phyloP scores from a whole-genome alignment of 2,329 filamentous ascomycete genomes.

The Onygena corvina region DNA sequence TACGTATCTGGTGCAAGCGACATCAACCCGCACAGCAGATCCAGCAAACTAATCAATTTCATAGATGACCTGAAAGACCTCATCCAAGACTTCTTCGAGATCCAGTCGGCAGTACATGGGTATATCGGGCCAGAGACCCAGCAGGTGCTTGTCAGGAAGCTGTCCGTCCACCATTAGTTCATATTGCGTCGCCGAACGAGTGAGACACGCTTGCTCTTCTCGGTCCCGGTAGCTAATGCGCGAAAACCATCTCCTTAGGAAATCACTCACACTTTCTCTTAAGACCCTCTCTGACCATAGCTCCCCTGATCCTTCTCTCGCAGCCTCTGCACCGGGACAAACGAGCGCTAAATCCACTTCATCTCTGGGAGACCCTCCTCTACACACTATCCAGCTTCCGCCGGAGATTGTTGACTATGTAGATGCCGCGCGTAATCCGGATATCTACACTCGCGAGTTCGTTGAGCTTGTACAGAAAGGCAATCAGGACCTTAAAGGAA shows the following conservation, averaged over 20 bases:
- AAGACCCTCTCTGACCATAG: slow-evolving; percentile 38
- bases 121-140: slow-evolving; percentile 47
- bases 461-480: slow-evolving; percentile 51
- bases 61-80: slow-evolving; percentile 49
- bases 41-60: background rate
- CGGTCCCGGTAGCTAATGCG: background rate
- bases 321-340: slow-evolving; percentile 9
- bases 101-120: slow-evolving; percentile 47
- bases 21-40: background rate
- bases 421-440: slow-evolving; percentile 50
- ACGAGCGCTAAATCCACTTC: slow-evolving; percentile 9
- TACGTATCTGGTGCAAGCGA: background rate
- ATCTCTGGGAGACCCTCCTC: slow-evolving; percentile 29
- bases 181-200: background rate
- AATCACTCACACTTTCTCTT: slow-evolving; percentile 41
- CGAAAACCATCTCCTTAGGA: slow-evolving; percentile 12
- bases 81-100: slow-evolving; percentile 51
- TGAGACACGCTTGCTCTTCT: background rate
- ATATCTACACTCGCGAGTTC: slow-evolving; percentile 55
- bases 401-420: slow-evolving; percentile 53
- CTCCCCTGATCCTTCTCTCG: slow-evolving; percentile 21
- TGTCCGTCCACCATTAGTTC: slow-evolving; percentile 30
- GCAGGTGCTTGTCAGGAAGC: slow-evolving; percentile 46
- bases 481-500: slow-evolving; percentile 52
- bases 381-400: slow-evolving; percentile 43